Percentiles rank a stretch among this genome's conserved stretches.
Evolutionary conservation across 2,329 filamentous ascomycete genomes (phyloP).

Genomic region (Fusarium torulosum): DNA sequence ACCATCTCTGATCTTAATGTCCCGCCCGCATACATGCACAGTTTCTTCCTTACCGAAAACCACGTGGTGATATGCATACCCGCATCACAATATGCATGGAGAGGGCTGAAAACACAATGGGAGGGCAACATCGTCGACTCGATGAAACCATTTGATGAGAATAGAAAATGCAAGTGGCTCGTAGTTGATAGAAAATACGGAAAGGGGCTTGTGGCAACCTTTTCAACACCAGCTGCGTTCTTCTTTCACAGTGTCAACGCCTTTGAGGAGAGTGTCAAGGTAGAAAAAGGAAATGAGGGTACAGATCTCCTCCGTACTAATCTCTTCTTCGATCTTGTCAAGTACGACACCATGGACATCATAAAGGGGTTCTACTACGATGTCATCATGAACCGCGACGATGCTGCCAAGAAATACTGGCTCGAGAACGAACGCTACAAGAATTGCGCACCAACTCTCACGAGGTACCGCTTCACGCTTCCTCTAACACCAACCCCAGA

Average conservation of each 20-base stretch:
- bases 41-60: slow-evolving; percentile 78
- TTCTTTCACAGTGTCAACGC: slow-evolving; percentile 85
- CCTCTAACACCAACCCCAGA: slow-evolving; percentile 37
- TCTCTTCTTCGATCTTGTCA: slow-evolving; percentile 74
- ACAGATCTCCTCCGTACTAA: slow-evolving; percentile 65
- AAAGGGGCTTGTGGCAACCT: slow-evolving; percentile 75
- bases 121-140: slow-evolving; percentile 76
- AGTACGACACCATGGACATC: slow-evolving; percentile 74
- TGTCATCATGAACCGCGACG: slow-evolving; percentile 68
- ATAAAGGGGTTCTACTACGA: slow-evolving; percentile 78
- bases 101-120: slow-evolving; percentile 72
- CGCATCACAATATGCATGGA: slow-evolving; percentile 69
- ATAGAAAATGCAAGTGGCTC: slow-evolving; percentile 74
- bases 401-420: slow-evolving; percentile 59
- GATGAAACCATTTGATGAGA: slow-evolving; percentile 71
- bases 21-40: slow-evolving; percentile 82
- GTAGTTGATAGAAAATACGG: slow-evolving; percentile 75
- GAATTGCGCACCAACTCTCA: slow-evolving; percentile 55
- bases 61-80: slow-evolving; percentile 82
- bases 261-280: slow-evolving; percentile 69
- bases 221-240: slow-evolving; percentile 77
- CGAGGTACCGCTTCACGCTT: slow-evolving; percentile 60
- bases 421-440: slow-evolving; percentile 56
- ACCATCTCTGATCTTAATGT: slow-evolving; percentile 66
- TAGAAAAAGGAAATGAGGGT: slow-evolving; percentile 49